Evolutionary conservation across 257 asterid genomes (phyloP).

Genomic region (Solanum rostratum): DNA sequence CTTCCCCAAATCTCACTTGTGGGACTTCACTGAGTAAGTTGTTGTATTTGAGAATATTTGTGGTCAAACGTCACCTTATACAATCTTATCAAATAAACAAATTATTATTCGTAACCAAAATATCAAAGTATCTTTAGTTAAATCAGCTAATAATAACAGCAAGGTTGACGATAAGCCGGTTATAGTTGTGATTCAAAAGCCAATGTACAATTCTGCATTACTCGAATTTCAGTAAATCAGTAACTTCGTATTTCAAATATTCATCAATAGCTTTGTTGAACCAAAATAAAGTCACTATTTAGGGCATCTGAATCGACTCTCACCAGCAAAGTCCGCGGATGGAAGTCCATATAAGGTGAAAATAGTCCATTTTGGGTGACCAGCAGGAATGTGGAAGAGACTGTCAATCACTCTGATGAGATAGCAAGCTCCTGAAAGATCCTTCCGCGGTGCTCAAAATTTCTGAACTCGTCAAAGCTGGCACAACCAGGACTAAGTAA

Average conservation of each 20-base stretch:
- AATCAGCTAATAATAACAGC: no score
- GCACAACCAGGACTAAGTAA: slow-evolving; percentile 29
- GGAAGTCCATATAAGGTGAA: not conserved
- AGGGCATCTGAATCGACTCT: not conserved
- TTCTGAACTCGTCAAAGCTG: slow-evolving; percentile 30
- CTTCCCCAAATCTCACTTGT: no score
- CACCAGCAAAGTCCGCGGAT: not conserved
- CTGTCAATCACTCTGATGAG: not conserved
- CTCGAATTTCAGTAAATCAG: not conserved
- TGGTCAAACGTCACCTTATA: no score
- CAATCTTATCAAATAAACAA: no score
- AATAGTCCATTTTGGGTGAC: not conserved
- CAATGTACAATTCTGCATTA: not conserved
- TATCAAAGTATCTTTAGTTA: no score
- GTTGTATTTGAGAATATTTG: no score
- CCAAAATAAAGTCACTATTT: not conserved
- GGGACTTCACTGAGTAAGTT: no score
- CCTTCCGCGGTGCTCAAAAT: slow-evolving; percentile 28
- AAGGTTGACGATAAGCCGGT: no score
- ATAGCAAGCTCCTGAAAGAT: slow-evolving; percentile 24
- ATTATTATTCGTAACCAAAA: no score
- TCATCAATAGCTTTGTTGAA: no score
- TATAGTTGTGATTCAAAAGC: no score
- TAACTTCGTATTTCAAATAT: not conserved
- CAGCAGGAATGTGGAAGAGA: not conserved